These are phyloP conservation scores for Thalassiosira hispida DNA, from an alignment of 352 stramenopile genomes.

Conservation along the genomic window DNA sequence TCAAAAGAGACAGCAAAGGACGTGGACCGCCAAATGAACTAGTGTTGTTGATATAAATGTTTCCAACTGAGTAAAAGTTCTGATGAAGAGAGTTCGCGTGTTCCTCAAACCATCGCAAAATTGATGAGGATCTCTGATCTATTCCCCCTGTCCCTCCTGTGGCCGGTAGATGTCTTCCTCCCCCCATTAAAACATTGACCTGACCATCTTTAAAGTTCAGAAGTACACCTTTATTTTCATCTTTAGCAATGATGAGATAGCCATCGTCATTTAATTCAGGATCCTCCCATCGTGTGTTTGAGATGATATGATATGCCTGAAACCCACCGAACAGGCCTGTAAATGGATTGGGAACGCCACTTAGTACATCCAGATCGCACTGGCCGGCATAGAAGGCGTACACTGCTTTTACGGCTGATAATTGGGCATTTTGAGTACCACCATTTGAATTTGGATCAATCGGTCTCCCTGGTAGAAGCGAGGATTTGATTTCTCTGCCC, in stretches of 20 bases:
- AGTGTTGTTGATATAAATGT: background rate
- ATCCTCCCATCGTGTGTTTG: slow-evolving; percentile 3
- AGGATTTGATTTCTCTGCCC: slow-evolving; percentile 14
- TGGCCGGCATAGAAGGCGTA: slow-evolving; percentile 64
- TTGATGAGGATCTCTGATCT: too few species aligned
- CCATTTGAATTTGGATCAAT: slow-evolving; percentile 20
- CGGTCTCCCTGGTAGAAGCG: slow-evolving; percentile 11
- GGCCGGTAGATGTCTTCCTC: too few species aligned
- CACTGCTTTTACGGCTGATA: slow-evolving; percentile 50
- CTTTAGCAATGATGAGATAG: slow-evolving; percentile 3
- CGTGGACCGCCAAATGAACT: too few species aligned
- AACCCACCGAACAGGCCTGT: slow-evolving; percentile 59
- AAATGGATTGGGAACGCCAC: background rate
- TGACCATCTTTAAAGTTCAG: too few species aligned
- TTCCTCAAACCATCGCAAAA: slow-evolving; percentile 63
- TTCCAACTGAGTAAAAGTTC: slow-evolving; percentile 41
- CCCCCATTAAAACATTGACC: too few species aligned
- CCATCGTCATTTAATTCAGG: background rate
- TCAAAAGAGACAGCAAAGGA: slow-evolving; percentile 24
- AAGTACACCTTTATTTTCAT: slow-evolving; percentile 2
- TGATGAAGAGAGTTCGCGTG: slow-evolving; percentile 27
- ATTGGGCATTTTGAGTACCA: slow-evolving; percentile 1
- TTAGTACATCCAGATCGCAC: background rate
- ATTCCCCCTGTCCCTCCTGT: too few species aligned
- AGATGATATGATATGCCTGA: slow-evolving; percentile 42